Evolutionary conservation across 2,329 filamentous ascomycete species (phyloP), one percentile per base, ranked within the genome.

Genomic region (Colletotrichum siamense): DNA sequence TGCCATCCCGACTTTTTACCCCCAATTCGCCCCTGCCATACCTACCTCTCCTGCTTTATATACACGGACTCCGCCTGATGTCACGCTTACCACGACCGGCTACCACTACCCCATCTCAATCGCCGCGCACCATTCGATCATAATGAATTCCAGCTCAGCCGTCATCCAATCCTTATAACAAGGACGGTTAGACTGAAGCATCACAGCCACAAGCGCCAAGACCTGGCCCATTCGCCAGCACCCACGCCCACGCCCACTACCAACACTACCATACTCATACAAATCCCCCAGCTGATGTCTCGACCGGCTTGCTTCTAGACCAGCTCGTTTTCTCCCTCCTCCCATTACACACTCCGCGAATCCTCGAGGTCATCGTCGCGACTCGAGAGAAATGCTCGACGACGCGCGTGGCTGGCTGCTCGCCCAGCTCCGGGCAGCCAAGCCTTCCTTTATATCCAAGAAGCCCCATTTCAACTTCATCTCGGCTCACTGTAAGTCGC

Each of bases 381-480:
- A 73, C 39, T 34, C 18, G 73, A 64, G 70, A 69, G 73, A 70
- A 57, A 85, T 84, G 83, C 82, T 87, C 75, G 79, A 83, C 75
- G 78, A 79, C 75, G 71, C 80, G 75, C 82, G 82, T 76, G 77
- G 61, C 69, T 78, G 77, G 77, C 69, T 77, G 65, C 69, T 78
- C 65, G 82, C 81, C 49, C 86, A 89, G 80, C 73, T 91, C 77
- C 86, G 85, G 83, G 83, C 86, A 74, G 80, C 91, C 77, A 91
- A 90, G 81, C 91, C 91, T 5, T 87, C 90, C 18, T 92, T 93
- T 77, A 79, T 92, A 32, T 89, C 89, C 69, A 91, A 89, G 81
- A 89, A 90, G 80, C 93, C 92, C 18, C 91, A 93, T 79, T 94
- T 96, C 85, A 96, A 95, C 86, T 98, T 96, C 83, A 96, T 97